These are phyloP conservation scores for Pythium scleroteichum DNA, from an alignment of 352 stramenopile species.

Conservation along the genomic window DNA sequence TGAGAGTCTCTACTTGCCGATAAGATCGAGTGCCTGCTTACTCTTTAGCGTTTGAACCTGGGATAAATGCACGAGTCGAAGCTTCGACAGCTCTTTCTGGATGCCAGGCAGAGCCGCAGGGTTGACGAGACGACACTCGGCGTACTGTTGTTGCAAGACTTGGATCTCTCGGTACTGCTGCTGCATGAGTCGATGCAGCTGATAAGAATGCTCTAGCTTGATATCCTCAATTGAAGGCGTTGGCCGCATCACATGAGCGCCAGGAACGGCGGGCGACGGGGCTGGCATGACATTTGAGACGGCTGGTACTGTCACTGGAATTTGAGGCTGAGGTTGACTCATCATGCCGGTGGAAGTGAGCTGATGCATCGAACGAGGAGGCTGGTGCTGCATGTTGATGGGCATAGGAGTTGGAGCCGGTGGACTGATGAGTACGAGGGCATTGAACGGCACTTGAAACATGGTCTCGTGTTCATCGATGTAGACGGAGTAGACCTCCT, in stretches of 20 bases:
- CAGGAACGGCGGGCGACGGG: constrained; percentile 10
- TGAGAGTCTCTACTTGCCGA: constrained; percentile 60
- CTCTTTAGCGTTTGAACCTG: constrained; percentile 87
- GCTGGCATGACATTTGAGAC: constrained; percentile 4
- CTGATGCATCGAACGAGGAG: constrained; percentile 39
- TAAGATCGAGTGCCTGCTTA: constrained; percentile 78
- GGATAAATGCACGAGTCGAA: constrained; percentile 81
- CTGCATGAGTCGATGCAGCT: constrained; percentile 86
- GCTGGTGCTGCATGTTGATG: constrained; percentile 47
- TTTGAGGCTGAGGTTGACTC: constrained; percentile 8
- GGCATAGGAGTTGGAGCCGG: constrained; percentile 30
- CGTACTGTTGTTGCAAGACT: constrained; percentile 82
- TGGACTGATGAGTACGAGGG: constrained; percentile 56
- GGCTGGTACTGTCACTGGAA: constrained; percentile 1
- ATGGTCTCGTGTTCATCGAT: constrained; percentile 82
- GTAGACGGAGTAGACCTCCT: constrained; percentile 82
- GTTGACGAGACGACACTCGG: constrained; percentile 71
- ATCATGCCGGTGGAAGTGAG: constrained; percentile 32
- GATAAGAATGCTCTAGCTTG: constrained; percentile 87
- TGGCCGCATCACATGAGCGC: constrained; percentile 6
- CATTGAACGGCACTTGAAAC: constrained; percentile 82
- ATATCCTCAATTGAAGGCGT: constrained; percentile 53
- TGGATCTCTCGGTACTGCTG: constrained; percentile 88
- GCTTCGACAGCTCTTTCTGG: constrained; percentile 82
- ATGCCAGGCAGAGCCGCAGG: constrained; percentile 74